Percentiles rank a stretch among this genome's conserved stretches.
These are phyloP conservation scores for Tirmania nivea DNA, from an alignment of 495 filamentous ascomycete species.

Conservation along the genomic window DNA sequence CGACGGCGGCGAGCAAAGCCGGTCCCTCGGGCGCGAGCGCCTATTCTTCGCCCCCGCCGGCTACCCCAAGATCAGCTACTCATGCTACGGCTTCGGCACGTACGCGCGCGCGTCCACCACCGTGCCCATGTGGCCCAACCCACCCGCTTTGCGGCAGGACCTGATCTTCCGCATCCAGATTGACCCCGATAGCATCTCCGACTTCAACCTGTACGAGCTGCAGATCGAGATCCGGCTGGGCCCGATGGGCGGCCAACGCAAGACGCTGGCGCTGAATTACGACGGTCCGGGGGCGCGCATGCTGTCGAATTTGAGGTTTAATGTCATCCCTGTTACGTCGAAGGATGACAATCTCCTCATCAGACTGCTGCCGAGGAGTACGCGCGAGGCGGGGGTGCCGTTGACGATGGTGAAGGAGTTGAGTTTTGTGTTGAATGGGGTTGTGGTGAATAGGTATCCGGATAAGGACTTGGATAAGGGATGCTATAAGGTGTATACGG, in stretches of 20 bases:
- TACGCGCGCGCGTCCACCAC: not conserved
- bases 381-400: not conserved
- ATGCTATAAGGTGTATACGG: not conserved
- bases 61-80: conserved; percentile 1
- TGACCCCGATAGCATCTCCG: not conserved
- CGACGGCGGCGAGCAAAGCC: not conserved
- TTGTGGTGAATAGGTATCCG: conserved; percentile 5
- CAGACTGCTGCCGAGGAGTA: conserved; percentile 6
- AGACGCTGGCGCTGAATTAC: conserved; percentile 2
- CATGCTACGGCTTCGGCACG: not conserved
- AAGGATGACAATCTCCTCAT: conserved; percentile 1
- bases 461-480: not conserved
- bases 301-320: conserved; percentile 16
- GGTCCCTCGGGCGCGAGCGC: not conserved
- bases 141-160: not conserved
- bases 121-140: not conserved
- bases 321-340: conserved; percentile 4
- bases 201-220: conserved; percentile 1
- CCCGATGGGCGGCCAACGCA: not conserved
- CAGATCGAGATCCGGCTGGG: conserved; percentile 1
- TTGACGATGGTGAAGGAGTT: conserved; percentile 2
- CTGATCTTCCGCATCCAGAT: conserved; percentile 4
- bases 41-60: not conserved
- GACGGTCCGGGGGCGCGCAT: conserved; percentile 9
- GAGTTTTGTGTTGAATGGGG: conserved; percentile 9